Percentiles rank a stretch among this genome's conserved stretches.
Evolutionary conservation across 495 filamentous ascomycete genomes (phyloP).

Genomic region (Xylona heveae): DNA sequence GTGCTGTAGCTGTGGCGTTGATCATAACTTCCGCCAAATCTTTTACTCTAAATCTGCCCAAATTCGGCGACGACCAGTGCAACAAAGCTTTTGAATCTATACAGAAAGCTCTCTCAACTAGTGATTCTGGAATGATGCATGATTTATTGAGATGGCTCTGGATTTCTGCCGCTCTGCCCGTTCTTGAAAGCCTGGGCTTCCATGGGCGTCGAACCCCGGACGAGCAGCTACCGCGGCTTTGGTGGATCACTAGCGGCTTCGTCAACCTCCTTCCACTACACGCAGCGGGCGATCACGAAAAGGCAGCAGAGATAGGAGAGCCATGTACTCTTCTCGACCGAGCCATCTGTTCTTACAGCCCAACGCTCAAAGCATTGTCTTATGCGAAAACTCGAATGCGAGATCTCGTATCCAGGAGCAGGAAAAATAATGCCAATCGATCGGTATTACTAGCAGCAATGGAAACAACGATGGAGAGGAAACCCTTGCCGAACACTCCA

Average conservation of each 20-base stretch:
- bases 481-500: background rate
- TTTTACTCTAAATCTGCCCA: too few species aligned
- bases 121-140: too few species aligned
- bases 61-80: too few species aligned
- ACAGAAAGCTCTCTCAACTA: too few species aligned
- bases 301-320: background rate
- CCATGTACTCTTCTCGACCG: background rate
- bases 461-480: background rate
- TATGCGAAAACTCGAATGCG: background rate
- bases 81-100: too few species aligned
- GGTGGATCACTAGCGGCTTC: background rate
- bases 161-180: too few species aligned
- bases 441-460: background rate
- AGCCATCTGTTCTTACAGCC: background rate
- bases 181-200: too few species aligned
- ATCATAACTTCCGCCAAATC: too few species aligned
- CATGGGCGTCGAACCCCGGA: too few species aligned
- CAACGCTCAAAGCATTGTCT: background rate
- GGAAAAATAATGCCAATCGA: background rate
- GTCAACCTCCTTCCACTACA: background rate
- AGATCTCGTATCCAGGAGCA: background rate
- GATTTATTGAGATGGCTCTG: too few species aligned
- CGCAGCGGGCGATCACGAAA: background rate
- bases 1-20: too few species aligned
- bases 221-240: background rate